These are phyloP conservation scores for Forsythia suspensa DNA, from an alignment of 257 asterid genomes.

Conservation along the genomic window DNA sequence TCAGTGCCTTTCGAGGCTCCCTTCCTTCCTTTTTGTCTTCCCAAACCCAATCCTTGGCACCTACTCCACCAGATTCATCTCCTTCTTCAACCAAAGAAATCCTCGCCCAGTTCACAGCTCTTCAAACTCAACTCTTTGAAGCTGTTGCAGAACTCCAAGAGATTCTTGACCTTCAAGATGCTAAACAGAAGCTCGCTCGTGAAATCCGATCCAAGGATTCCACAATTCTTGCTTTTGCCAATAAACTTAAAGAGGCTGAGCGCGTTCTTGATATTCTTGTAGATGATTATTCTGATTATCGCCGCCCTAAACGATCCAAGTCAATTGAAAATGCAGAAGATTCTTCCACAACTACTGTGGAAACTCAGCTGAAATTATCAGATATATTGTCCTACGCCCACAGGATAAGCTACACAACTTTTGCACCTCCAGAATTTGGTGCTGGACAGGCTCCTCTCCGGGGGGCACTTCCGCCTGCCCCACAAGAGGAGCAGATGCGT, in stretches of 20 bases:
- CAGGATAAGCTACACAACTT: constrained; percentile 88
- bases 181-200: constrained; percentile 62
- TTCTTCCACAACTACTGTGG: constrained; percentile 62
- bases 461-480: constrained; percentile 95
- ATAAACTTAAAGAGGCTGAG: constrained; percentile 75
- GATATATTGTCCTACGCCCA: constrained; percentile 83
- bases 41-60: constrained; percentile 46
- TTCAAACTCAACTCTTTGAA: constrained; percentile 79
- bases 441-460: constrained; percentile 78
- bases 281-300: constrained; percentile 84
- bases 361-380: constrained; percentile 66
- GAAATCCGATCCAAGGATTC: constrained; percentile 71
- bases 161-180: constrained; percentile 91
- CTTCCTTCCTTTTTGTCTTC: constrained; percentile 74
- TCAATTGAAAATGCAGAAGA: constrained; percentile 34
- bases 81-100: constrained; percentile 73
- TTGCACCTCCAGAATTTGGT: constrained; percentile 96
- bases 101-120: constrained; percentile 53
- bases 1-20: constrained; percentile 71
- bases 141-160: constrained; percentile 88
- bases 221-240: constrained; percentile 63
- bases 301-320: constrained; percentile 63
- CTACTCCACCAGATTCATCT: constrained; percentile 38
- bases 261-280: constrained; percentile 74
- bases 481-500: constrained; percentile 97